Evolutionary conservation across 139 green algal species (phyloP).

Genomic region (Zygnema circumcarinatum): DNA sequence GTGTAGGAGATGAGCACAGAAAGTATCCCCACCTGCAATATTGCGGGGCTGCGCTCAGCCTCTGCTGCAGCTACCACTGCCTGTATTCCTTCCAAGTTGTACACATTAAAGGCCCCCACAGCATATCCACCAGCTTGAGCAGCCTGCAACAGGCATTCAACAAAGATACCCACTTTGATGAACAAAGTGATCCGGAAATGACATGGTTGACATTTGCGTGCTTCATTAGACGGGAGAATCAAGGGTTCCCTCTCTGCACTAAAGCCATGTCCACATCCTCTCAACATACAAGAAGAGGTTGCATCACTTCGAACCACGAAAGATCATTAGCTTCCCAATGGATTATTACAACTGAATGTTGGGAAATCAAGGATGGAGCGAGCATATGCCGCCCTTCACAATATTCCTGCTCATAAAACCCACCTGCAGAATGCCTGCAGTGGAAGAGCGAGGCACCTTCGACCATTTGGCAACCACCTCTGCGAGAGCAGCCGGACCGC

Average conservation of each 20-base stretch:
- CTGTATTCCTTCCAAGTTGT: constrained; percentile 59
- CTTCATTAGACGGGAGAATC: no score
- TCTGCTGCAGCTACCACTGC: constrained; percentile 52
- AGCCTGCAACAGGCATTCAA: constrained; percentile 13
- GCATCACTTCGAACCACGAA: no score
- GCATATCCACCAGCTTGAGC: constrained; percentile 43
- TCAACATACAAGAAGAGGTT: no score
- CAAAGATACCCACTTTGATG: no score
- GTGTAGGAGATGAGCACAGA: not conserved
- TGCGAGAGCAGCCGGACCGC: constrained; percentile 25
- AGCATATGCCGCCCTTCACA: no score
- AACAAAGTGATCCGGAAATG: no score
- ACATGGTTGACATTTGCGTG: no score
- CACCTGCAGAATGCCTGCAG: not conserved
- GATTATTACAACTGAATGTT: no score
- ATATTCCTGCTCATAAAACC: constrained; percentile 12
- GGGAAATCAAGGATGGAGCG: no score
- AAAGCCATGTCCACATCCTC: no score
- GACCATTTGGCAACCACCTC: constrained; percentile 50
- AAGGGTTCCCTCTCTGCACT: no score
- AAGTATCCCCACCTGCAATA: constrained; percentile 33
- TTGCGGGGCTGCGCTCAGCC: not conserved
- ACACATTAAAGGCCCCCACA: constrained; percentile 58
- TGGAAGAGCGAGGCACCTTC: not conserved
- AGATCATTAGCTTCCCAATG: no score